phyloP scores from a whole-genome alignment of 2,329 filamentous ascomycete species.

The Diaporthe ampelina region DNA sequence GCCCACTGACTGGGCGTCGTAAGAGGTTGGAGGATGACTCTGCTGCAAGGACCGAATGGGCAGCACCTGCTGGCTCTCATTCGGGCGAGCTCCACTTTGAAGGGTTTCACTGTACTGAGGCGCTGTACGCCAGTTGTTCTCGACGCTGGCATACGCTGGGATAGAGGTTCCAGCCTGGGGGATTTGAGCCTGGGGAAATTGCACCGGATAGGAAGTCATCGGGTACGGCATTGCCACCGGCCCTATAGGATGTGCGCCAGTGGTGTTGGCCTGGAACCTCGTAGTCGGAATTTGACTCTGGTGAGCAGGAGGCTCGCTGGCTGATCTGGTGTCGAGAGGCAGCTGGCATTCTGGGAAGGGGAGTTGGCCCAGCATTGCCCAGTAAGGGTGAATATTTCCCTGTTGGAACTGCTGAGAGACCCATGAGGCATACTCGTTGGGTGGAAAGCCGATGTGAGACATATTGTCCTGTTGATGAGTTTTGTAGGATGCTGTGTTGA shows the following conservation, averaged over 20 bases:
- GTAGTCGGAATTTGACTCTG: not conserved
- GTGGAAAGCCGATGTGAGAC: not conserved
- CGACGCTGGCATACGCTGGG: not conserved
- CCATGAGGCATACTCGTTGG: not conserved
- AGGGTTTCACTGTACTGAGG: not conserved
- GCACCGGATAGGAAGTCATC: not conserved
- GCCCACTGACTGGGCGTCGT: not conserved
- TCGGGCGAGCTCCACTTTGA: no score
- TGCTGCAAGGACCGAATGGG: not conserved
- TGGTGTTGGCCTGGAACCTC: not conserved
- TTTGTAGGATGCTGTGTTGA: not conserved
- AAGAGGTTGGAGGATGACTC: not conserved
- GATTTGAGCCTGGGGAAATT: not conserved
- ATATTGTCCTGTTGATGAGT: not conserved
- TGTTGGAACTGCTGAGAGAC: not conserved
- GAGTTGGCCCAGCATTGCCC: not conserved
- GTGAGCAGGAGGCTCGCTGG: not conserved
- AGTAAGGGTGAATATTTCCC: not conserved
- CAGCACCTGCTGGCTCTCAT: not conserved
- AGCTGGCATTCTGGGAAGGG: not conserved
- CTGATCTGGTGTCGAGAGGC: not conserved
- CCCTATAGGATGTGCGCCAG: not conserved
- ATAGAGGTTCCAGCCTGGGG: not conserved
- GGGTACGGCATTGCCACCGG: not conserved
- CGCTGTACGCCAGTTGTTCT: not conserved